Evolutionary conservation across 2,329 filamentous ascomycete genomes (phyloP), one percentile per base, ranked within the genome.

Genomic region (Xylaria sp.): DNA sequence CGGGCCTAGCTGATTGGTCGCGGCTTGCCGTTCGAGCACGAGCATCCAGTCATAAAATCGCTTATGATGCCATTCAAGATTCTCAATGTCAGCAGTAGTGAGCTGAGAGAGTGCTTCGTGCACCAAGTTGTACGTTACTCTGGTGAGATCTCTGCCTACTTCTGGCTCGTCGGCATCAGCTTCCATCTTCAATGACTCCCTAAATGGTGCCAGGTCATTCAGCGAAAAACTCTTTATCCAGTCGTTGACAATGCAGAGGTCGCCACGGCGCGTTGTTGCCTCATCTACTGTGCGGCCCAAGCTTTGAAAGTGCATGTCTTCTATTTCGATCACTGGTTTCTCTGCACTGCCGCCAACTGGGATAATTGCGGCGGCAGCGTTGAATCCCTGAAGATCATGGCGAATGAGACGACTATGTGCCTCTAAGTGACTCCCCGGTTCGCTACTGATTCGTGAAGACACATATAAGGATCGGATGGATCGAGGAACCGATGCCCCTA

Each of bases 391-490:
- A 20, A 59, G 20, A 56, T 69, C 31, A 20, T 61, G 56, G n/a
- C 60, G 64, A 20, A 67, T 9, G 7, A 69, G 66, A 20, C 44
- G 65, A 9, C 63, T 69, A n/a, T 65, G 31, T 46, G 61, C 57
- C 12, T 20, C 18, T 2, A 72, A 48, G 37, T 51, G 50, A 61
- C 52, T 54, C n/a, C 69, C 69, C 48, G 58, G 46, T 37, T 61
- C 48, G 46, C 55, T 52, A n/a, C 51, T 67, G 20, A 73, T 69
- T 10, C 61, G 10, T 18, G 58, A 67, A 18, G 70, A 73, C 28
- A 73, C 59, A 52, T 57, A 67, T 23, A 73, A 18, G 13, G 18
- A 34, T 50, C 13, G 25, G 50, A 73, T 72, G n/a, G 66, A 73
- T 10, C 55, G 58, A 12, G 70, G 70, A 34, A 73, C 41, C 10